phyloP scores from a whole-genome alignment of 139 green algal species.

The Dunaliella sp. region DNA sequence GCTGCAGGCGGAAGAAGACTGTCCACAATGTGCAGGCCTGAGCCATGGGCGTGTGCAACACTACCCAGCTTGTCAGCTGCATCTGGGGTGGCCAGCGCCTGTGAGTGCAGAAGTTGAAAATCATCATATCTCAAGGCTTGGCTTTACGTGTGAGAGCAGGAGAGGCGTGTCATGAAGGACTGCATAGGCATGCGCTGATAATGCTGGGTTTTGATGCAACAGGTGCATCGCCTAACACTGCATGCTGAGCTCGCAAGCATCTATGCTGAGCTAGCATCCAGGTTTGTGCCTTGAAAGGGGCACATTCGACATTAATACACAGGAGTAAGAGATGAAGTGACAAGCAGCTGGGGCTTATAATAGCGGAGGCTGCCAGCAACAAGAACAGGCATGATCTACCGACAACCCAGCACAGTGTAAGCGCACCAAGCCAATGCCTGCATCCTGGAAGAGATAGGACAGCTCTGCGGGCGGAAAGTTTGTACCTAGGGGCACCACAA shows the following conservation, averaged over 20 bases:
- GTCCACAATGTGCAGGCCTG: not conserved
- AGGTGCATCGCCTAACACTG: no score
- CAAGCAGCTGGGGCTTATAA: no score
- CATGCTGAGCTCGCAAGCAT: no score
- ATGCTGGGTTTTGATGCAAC: no score
- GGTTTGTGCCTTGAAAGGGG: no score
- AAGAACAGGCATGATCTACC: not conserved
- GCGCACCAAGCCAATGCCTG: slow-evolving; percentile 47
- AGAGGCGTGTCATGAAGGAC: no score
- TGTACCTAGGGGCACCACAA: slow-evolving; percentile 83
- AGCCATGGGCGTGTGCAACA: not conserved
- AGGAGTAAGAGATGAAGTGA: no score
- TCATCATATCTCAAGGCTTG: not conserved
- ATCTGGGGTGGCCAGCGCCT: not conserved
- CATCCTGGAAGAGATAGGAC: slow-evolving; percentile 79
- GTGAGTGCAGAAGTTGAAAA: not conserved
- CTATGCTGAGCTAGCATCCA: no score
- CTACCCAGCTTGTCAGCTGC: not conserved
- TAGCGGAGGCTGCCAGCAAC: no score
- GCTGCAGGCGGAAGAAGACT: no score
- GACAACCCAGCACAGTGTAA: not conserved
- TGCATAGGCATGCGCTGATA: no score
- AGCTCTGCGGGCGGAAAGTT: slow-evolving; percentile 77
- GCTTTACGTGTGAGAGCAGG: not conserved
- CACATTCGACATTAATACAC: no score